These are phyloP conservation scores for Penicillium cosmopolitanum DNA, from an alignment of 495 filamentous ascomycete species.

Conservation along the genomic window DNA sequence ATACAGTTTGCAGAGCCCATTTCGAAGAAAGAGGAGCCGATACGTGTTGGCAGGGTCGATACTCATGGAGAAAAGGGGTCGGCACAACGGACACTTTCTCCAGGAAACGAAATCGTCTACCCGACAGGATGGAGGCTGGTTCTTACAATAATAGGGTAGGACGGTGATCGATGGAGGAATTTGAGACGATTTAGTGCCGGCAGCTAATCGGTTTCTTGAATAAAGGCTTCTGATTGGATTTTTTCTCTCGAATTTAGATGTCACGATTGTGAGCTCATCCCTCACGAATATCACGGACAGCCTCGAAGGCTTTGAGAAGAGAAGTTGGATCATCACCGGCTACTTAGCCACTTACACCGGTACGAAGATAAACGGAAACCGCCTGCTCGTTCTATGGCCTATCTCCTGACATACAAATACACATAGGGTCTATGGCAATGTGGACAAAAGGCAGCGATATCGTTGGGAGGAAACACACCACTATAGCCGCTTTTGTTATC, in stretches of 20 bases:
- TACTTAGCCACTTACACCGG: slow-evolving; percentile 63
- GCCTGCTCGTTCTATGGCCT: background rate
- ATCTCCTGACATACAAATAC: background rate
- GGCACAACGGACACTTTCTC: slow-evolving; percentile 27
- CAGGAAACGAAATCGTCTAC: slow-evolving; percentile 37
- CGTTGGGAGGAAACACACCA: slow-evolving; percentile 54
- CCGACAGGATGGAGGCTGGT: slow-evolving; percentile 52
- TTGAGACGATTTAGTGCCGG: background rate
- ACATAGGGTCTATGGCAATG: slow-evolving; percentile 56
- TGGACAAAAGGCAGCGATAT: slow-evolving; percentile 65
- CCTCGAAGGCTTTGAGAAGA: slow-evolving; percentile 54
- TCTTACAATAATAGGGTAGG: slow-evolving; percentile 41
- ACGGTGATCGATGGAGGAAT: background rate
- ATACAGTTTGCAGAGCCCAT: slow-evolving; percentile 31
- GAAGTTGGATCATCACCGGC: slow-evolving; percentile 59
- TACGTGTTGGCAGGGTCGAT: slow-evolving; percentile 10
- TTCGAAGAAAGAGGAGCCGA: slow-evolving; percentile 11
- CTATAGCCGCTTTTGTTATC: slow-evolving; percentile 53
- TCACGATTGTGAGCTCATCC: slow-evolving; percentile 66
- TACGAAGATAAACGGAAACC: slow-evolving; percentile 20
- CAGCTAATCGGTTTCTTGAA: slow-evolving; percentile 7
- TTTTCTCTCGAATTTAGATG: slow-evolving; percentile 63
- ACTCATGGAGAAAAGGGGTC: slow-evolving; percentile 28
- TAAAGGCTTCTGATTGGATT: slow-evolving; percentile 57
- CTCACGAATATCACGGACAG: slow-evolving; percentile 61